Percentiles rank a stretch among this genome's conserved stretches.
phyloP scores from a whole-genome alignment of 495 filamentous ascomycete genomes.

The Clohesyomyces aquaticus region DNA sequence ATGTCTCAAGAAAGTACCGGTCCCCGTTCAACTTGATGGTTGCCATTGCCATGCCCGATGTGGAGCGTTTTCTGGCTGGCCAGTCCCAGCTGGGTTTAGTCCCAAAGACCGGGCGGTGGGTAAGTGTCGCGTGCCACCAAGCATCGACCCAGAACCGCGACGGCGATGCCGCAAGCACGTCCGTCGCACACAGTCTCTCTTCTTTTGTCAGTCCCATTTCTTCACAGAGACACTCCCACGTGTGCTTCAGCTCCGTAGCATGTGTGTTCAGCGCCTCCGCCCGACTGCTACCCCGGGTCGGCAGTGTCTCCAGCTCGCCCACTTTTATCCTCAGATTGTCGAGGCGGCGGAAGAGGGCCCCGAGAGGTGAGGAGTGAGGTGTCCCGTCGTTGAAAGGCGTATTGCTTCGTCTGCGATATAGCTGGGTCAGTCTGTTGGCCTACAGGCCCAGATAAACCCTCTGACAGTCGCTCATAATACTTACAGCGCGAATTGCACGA shows the following conservation, averaged over 20 bases:
- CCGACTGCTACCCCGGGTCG: background rate
- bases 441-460: background rate
- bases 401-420: background rate
- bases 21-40: background rate
- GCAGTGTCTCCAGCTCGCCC: background rate
- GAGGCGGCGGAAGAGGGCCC: constrained; percentile 1
- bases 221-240: constrained; percentile 1
- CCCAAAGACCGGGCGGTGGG: background rate
- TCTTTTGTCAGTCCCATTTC: background rate
- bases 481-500: constrained; percentile 2
- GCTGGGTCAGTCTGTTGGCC: background rate
- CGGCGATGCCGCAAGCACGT: background rate
- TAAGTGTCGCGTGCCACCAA: constrained; percentile 1
- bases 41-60: background rate
- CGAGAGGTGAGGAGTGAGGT: background rate
- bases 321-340: background rate
- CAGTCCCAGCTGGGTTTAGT: background rate
- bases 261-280: background rate
- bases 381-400: background rate
- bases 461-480: background rate
- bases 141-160: constrained; percentile 1
- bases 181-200: background rate
- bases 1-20: background rate
- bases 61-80: constrained; percentile 3
- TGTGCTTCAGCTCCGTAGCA: background rate